Conservation (phyloP, 225 moss, liverwort and hornwort genomes). For the Physcomitrellopsis africana region DNA sequence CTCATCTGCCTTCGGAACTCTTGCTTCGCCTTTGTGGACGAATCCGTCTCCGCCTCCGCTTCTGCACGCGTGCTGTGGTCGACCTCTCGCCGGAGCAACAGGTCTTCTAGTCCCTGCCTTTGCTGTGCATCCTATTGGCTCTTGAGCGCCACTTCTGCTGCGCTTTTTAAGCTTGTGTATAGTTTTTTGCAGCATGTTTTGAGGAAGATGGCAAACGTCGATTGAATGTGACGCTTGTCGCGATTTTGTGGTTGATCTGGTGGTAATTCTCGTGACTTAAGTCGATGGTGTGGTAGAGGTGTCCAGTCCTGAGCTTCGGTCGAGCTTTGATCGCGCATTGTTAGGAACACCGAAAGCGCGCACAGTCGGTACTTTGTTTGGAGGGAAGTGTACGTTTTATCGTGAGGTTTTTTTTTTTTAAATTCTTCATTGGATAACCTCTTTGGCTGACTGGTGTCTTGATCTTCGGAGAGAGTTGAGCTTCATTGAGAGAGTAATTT, state of each 20-base stretch:
- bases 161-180: slow-evolving; percentile 12
- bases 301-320: neutral
- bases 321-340: slow-evolving; percentile 13
- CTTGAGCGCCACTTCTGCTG: slow-evolving; percentile 7
- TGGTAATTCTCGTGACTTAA: neutral
- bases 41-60: slow-evolving; percentile 9
- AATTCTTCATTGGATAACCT: no score
- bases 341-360: neutral
- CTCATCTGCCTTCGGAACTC: neutral
- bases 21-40: slow-evolving; percentile 8
- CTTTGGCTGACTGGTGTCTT: neutral
- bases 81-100: slow-evolving; percentile 1
- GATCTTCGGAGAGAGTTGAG: neutral
- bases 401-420: no score
- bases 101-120: neutral
- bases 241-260: neutral
- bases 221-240: neutral
- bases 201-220: neutral
- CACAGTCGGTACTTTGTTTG: neutral
- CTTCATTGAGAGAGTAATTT: neutral
- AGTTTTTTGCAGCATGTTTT: slow-evolving; percentile 15
- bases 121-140: slow-evolving; percentile 2
- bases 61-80: neutral
- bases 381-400: neutral
- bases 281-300: neutral